Evolutionary conservation across 106 monocot species (phyloP).

Genomic region (Vanilla planifolia): DNA sequence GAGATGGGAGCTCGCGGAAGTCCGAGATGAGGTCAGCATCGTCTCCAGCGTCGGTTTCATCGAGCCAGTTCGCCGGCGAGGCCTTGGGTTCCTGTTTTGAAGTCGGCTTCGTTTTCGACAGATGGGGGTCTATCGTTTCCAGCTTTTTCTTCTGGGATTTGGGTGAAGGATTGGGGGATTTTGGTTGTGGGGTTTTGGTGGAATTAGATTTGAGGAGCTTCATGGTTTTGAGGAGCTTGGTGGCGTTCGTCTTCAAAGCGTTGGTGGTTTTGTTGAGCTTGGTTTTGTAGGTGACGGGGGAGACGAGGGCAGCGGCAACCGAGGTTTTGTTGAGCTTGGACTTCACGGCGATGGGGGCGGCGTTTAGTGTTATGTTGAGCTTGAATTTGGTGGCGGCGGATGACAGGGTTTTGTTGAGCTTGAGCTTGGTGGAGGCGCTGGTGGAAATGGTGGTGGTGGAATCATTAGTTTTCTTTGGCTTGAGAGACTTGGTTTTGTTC

Average conservation of each 20-base stretch:
- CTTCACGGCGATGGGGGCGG: neutral
- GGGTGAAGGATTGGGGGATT: slow-evolving; percentile 2
- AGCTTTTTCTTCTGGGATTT: neutral
- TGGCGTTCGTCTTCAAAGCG: slow-evolving; percentile 9
- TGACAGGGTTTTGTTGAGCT: slow-evolving; percentile 29
- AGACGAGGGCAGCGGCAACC: slow-evolving; percentile 6
- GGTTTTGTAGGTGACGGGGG: slow-evolving; percentile 4
- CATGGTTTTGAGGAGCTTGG: slow-evolving; percentile 20
- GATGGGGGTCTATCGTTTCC: too few species aligned
- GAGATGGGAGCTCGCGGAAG: slow-evolving; percentile 68
- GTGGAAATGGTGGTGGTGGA: slow-evolving; percentile 12
- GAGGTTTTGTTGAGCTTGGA: slow-evolving; percentile 28
- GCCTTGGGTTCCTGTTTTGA: neutral
- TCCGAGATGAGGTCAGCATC: slow-evolving; percentile 59
- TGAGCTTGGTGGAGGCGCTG: slow-evolving; percentile 6
- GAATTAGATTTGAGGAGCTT: slow-evolving; percentile 27
- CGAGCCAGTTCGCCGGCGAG: neutral
- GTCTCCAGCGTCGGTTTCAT: neutral
- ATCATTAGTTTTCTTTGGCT: slow-evolving; percentile 44
- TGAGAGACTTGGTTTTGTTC: slow-evolving; percentile 38
- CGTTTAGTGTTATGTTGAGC: slow-evolving; percentile 16
- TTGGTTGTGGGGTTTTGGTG: slow-evolving; percentile 19
- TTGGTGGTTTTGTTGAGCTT: slow-evolving; percentile 23
- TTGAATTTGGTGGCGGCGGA: slow-evolving; percentile 13
- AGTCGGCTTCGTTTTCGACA: too few species aligned